A percentile compares a stretch with the other conserved stretches of the same genome.
phyloP scores from a whole-genome alignment of 371 early-diverging fungal species.

The Rhizopus delemar region DNA sequence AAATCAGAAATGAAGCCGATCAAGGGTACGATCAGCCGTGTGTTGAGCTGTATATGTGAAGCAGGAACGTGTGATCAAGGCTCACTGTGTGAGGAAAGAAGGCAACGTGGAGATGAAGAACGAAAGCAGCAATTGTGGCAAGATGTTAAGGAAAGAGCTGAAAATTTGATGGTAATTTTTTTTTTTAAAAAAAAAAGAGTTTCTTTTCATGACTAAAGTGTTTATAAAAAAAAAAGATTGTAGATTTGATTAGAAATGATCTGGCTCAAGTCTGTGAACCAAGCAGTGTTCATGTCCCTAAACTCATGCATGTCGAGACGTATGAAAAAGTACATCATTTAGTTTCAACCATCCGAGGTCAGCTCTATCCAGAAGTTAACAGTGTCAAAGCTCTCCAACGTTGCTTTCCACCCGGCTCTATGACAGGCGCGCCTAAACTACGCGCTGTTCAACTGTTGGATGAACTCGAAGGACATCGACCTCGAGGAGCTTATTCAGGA shows the following conservation, averaged over 20 bases:
- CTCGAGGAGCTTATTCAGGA: slow-evolving; percentile 92
- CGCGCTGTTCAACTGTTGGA: slow-evolving; percentile 84
- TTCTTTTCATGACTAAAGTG: neutral
- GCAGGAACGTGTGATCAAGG: slow-evolving; percentile 32
- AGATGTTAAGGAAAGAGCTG: slow-evolving; percentile 90
- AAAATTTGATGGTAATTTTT: slow-evolving; percentile 87
- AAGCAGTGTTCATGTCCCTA: slow-evolving; percentile 74
- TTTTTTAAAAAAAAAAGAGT: neutral
- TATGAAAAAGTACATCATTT: slow-evolving; percentile 93
- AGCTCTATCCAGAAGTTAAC: slow-evolving; percentile 59
- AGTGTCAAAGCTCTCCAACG: slow-evolving; percentile 74
- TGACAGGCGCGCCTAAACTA: slow-evolving; percentile 97
- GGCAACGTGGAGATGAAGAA: slow-evolving; percentile 46
- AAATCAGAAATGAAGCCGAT: slow-evolving; percentile 93
- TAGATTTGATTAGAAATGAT: slow-evolving; percentile 95
- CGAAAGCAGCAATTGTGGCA: slow-evolving; percentile 57
- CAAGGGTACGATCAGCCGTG: slow-evolving; percentile 83
- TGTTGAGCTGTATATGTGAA: slow-evolving; percentile 47
- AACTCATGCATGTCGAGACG: slow-evolving; percentile 87
- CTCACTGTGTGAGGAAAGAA: slow-evolving; percentile 30
- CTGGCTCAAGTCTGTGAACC: slow-evolving; percentile 73
- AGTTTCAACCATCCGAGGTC: slow-evolving; percentile 82
- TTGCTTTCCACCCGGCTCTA: slow-evolving; percentile 94
- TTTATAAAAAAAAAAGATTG: slow-evolving; percentile 64
- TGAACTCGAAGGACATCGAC: slow-evolving; percentile 64